Percentiles rank a stretch among this genome's conserved stretches.
These are phyloP conservation scores for Stachybotrys chartarum DNA, from an alignment of 2,329 filamentous ascomycete species.

Conservation along the genomic window DNA sequence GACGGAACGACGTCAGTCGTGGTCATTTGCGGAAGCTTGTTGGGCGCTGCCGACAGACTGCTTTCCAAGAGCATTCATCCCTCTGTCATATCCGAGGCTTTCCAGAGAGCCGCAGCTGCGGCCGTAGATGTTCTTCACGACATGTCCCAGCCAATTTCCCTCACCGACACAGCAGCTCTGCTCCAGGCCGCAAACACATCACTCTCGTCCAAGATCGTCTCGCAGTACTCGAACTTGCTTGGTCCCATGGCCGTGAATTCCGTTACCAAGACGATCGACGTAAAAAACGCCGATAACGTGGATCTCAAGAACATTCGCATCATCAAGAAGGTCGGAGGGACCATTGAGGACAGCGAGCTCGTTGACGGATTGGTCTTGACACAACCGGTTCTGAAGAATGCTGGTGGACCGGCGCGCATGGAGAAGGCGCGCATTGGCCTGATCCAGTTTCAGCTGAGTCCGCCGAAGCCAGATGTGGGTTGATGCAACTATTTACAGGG, in stretches of 20 bases:
- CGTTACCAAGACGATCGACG: constrained; percentile 90
- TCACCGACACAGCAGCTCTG: constrained; percentile 81
- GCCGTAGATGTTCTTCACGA: constrained; percentile 86
- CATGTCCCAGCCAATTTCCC: constrained; percentile 90
- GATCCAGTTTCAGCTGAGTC: constrained; percentile 97
- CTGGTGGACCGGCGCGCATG: constrained; percentile 82
- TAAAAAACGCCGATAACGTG: constrained; percentile 92
- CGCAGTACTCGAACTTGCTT: constrained; percentile 88
- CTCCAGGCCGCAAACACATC: constrained; percentile 96
- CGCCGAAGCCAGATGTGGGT: constrained; percentile 88
- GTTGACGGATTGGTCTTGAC: constrained; percentile 89
- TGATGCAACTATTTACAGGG: constrained; percentile 7
- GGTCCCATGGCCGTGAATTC: constrained; percentile 98
- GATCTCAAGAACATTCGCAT: constrained; percentile 95
- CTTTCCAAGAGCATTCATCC: constrained; percentile 93
- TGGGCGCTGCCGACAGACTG: constrained; percentile 88
- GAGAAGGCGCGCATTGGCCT: constrained; percentile 96
- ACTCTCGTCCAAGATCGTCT: constrained; percentile 96
- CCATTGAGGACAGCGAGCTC: constrained; percentile 97
- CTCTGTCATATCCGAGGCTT: constrained; percentile 94
- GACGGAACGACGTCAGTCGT: constrained; percentile 98
- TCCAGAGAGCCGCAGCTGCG: constrained; percentile 86
- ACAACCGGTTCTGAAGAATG: constrained; percentile 89
- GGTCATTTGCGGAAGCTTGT: constrained; percentile 90
- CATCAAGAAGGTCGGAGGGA: constrained; percentile 95